phyloP scores from a whole-genome alignment of 805 yeast genomes.

The Yamadazyma insecticola region DNA sequence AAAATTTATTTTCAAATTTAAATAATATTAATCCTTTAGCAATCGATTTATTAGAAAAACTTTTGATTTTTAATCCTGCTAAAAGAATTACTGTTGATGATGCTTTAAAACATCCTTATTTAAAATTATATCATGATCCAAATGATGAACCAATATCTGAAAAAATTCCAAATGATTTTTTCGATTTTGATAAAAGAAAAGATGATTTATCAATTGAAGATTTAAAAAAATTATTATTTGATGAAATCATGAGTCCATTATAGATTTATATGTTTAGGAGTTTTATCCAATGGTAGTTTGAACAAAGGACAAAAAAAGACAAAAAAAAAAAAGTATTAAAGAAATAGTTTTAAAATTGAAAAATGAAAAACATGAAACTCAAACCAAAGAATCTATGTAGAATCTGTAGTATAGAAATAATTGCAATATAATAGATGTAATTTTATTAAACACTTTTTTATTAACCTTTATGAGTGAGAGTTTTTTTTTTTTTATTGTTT shows the following conservation, averaged over 20 bases:
- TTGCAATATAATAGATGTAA: too few species aligned
- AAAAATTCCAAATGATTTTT: slow-evolving; percentile 81
- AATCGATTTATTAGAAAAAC: slow-evolving; percentile 56
- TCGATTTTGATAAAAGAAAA: slow-evolving; percentile 81
- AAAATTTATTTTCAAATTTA: slow-evolving; percentile 38
- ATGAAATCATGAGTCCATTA: slow-evolving; percentile 67
- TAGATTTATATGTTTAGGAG: slow-evolving; percentile 6
- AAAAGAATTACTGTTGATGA: slow-evolving; percentile 70
- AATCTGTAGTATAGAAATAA: too few species aligned
- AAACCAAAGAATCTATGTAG: too few species aligned
- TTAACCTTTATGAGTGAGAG: too few species aligned
- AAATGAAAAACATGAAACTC: too few species aligned
- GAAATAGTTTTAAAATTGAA: too few species aligned
- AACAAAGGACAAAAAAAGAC: too few species aligned
- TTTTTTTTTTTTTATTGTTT: too few species aligned
- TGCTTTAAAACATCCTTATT: slow-evolving; percentile 81
- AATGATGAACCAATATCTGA: slow-evolving; percentile 85
- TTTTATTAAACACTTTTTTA: too few species aligned
- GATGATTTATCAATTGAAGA: slow-evolving; percentile 74
- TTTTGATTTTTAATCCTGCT: slow-evolving; percentile 68
- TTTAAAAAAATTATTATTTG: slow-evolving; percentile 71
- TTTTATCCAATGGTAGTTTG: too few species aligned
- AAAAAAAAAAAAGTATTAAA: too few species aligned
- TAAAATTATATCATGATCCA: slow-evolving; percentile 89
- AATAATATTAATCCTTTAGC: slow-evolving; percentile 35